phyloP scores from a whole-genome alignment of 2,329 filamentous ascomycete species.

The Aspergillus brasiliensis region DNA sequence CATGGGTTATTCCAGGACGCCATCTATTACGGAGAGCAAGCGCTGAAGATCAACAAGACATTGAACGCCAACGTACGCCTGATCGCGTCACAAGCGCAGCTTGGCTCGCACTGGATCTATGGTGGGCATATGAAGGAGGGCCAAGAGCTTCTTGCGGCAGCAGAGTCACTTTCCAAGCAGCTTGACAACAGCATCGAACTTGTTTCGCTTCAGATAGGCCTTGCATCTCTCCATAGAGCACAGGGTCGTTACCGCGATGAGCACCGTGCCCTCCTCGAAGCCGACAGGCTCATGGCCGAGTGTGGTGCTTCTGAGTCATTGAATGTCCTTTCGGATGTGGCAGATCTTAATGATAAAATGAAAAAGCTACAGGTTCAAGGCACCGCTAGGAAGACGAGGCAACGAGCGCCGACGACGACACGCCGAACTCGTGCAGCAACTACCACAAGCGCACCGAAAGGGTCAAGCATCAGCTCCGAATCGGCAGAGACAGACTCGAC shows the following conservation, averaged over 20 bases:
- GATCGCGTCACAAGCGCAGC: conserved; percentile 49
- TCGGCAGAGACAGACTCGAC: conserved; percentile 37
- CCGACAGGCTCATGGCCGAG: conserved; percentile 48
- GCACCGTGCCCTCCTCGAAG: conserved; percentile 51
- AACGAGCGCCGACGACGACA: conserved; percentile 25
- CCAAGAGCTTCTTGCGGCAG: conserved; percentile 60
- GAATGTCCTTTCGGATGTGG: conserved; percentile 33
- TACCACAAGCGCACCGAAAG: conserved; percentile 26
- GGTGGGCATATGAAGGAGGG: conserved; percentile 55
- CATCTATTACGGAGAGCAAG: conserved; percentile 82
- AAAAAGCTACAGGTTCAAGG: conserved; percentile 42
- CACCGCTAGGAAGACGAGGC: conserved; percentile 27
- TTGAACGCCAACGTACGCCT: conserved; percentile 62
- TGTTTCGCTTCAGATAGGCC: conserved; percentile 51
- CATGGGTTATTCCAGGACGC: conserved; percentile 88
- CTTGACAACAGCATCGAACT: conserved; percentile 55
- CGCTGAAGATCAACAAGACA: conserved; percentile 72
- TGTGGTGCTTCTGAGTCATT: conserved; percentile 40
- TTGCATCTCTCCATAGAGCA: conserved; percentile 50
- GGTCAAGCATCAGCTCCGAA: conserved; percentile 17
- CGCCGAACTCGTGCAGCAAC: conserved; percentile 36
- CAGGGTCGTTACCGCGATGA: conserved; percentile 53
- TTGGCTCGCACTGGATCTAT: conserved; percentile 52
- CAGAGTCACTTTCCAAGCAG: conserved; percentile 56
- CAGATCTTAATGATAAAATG: conserved; percentile 46